phyloP scores from a whole-genome alignment of 179 eudicot genomes.

The Vitellaria paradoxa region DNA sequence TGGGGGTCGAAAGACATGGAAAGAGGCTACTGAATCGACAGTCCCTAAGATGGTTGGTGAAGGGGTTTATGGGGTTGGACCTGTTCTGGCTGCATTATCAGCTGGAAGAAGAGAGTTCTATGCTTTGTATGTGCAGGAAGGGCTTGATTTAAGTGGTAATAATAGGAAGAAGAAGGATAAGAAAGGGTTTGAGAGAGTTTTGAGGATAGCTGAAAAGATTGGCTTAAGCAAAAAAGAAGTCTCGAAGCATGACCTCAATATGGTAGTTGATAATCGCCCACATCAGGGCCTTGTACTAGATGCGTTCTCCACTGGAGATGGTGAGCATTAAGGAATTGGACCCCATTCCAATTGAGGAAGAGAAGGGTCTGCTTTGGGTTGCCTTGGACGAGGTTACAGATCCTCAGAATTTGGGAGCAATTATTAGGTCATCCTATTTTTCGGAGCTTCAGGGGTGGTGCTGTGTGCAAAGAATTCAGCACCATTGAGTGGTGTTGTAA shows the following conservation, averaged over 20 bases:
- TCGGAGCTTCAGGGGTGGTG: conserved; percentile 88
- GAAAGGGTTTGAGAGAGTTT: conserved; percentile 82
- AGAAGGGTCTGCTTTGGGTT: conserved; percentile 69
- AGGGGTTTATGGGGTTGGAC: conserved; percentile 96
- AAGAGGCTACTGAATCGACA: conserved; percentile 72
- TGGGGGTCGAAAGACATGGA: conserved; percentile 80
- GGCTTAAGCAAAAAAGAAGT: conserved; percentile 60
- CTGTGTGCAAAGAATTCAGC: conserved; percentile 97
- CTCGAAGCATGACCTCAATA: conserved; percentile 95
- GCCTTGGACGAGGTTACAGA: conserved; percentile 98
- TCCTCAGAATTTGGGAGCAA: conserved; percentile 97
- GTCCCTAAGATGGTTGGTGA: conserved; percentile 88
- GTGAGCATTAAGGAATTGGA: conserved; percentile 69
- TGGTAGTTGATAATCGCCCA: conserved; percentile 90
- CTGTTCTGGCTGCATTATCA: conserved; percentile 85
- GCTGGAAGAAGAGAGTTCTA: conserved; percentile 88
- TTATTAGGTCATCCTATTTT: conserved; percentile 86
- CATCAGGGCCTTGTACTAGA: conserved; percentile 97
- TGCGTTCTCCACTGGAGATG: conserved; percentile 92
- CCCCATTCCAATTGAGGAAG: conserved; percentile 44
- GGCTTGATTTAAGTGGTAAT: conserved; percentile 66
- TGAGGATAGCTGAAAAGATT: conserved; percentile 68
- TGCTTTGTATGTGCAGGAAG: conserved; percentile 75
- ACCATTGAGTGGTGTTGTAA: conserved; percentile 91
- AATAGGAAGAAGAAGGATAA: conserved; percentile 89